Evolutionary conservation across 345 rosid species (phyloP).

Genomic region (Salix exigua): DNA sequence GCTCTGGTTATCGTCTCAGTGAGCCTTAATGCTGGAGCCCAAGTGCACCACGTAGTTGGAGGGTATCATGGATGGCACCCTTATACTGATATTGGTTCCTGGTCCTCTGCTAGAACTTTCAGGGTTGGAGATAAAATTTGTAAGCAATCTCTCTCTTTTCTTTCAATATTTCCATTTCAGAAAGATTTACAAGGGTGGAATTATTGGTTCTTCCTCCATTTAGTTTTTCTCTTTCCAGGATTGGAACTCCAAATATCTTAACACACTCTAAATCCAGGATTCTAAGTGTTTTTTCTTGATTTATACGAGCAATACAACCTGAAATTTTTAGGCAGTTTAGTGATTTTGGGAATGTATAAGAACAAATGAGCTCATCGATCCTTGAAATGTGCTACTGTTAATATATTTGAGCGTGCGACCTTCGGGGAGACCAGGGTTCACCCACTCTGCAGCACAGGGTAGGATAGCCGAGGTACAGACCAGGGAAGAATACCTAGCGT

Average conservation of each 20-base stretch:
- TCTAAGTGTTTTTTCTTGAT: too few species aligned
- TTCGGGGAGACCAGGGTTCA: conserved; percentile 40
- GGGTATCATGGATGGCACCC: conserved; percentile 71
- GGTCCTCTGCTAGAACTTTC: conserved; percentile 52
- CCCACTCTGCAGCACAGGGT: conserved; percentile 47
- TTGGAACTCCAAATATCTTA: too few species aligned
- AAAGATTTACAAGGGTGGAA: neutral
- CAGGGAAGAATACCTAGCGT: conserved; percentile 48
- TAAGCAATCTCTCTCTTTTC: conserved; percentile 20
- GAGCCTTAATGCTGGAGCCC: conserved; percentile 31
- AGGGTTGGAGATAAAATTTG: conserved; percentile 60
- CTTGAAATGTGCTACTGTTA: neutral
- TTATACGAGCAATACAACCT: neutral
- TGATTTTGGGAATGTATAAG: neutral
- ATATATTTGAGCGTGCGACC: neutral
- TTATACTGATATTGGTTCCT: conserved; percentile 32
- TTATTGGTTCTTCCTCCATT: too few species aligned
- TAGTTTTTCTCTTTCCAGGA: too few species aligned
- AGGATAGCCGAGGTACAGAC: conserved; percentile 45
- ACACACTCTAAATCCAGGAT: neutral
- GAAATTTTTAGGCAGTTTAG: neutral
- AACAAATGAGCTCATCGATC: neutral
- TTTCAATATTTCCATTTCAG: neutral
- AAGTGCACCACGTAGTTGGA: conserved; percentile 61
- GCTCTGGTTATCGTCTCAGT: conserved; percentile 9